phyloP scores from a whole-genome alignment of 306 rosid species.

The Hippophae rhamnoides region DNA sequence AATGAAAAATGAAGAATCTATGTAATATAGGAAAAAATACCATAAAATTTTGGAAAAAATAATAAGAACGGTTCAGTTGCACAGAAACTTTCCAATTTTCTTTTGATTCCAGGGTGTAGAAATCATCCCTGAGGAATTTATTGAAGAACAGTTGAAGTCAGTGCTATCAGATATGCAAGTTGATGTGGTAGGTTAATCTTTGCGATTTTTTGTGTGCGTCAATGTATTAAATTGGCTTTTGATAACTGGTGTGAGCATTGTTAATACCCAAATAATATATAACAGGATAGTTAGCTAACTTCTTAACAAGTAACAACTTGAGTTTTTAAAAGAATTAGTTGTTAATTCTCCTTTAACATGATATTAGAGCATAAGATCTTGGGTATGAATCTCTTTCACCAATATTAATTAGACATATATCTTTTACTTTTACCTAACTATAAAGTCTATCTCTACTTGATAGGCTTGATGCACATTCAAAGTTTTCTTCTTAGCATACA shows the following conservation, averaged over 20 bases:
- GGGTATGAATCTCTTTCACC: no score
- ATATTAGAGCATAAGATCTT: no score
- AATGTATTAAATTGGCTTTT: neutral
- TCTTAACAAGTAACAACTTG: no score
- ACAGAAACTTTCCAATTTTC: conserved; percentile 1
- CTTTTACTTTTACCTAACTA: no score
- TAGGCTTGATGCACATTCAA: no score
- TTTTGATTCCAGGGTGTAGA: conserved; percentile 48
- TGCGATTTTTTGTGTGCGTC: neutral
- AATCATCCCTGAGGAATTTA: conserved; percentile 55
- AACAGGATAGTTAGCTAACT: no score
- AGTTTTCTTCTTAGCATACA: no score
- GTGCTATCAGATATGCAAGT: conserved; percentile 90
- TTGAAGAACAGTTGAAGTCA: conserved; percentile 62
- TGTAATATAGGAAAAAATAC: neutral
- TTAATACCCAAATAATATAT: neutral
- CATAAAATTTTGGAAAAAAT: neutral
- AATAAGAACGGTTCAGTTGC: neutral
- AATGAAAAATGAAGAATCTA: neutral
- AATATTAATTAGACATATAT: no score
- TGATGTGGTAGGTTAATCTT: conserved; percentile 60
- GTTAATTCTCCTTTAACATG: no score
- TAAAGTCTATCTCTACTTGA: no score
- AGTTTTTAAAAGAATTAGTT: no score
- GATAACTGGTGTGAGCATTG: neutral